Evolutionary conservation across 192 early-diverging fungal genomes (phyloP), one percentile per base, ranked within the genome.

Genomic region (Entomortierella beljakovae): DNA sequence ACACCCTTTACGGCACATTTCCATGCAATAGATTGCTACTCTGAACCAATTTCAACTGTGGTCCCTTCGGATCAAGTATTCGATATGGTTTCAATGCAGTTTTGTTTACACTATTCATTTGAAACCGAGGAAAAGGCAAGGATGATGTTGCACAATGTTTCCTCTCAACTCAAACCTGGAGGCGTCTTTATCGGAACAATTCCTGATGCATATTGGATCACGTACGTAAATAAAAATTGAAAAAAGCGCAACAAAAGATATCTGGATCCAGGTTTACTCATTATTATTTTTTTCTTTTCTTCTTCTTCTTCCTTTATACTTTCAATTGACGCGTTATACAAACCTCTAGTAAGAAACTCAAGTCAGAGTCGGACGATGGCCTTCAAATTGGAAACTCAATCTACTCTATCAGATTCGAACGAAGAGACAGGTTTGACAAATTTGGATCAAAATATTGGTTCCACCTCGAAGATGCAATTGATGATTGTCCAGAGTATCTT

Each of bases 41-140:
- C 80, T 11, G 86, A 88, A 57, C 71, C 87, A 2, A 81, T 90
- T 62, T 88, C 87, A 32, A 88, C 87, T 1, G 51, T 86, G 16
- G 80, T 86, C 38, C 81, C 89, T 3, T 61, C 77, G 3, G 76
- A 90, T 38, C 64, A 82, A 34, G 61, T 66, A 22, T 94, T 95
- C 55, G 93, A 98, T 71, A 84, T 96, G 29, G 94, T 97, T n/a
- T 95, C 92, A 42, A 92, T 94, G 80, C 98, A 99, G 70, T 99
- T 99, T 77, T 97, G 95, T 68, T 77, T 98, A 51, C 98, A 98
- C 81, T 99, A 99, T 81, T 92, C 95, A 0, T 98, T 97, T 68
- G 94, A 95, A 62, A 85, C 88, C 4, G 96, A 98, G 81, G 51
- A 68, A 23, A 95, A 92, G 71, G 96, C 91, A 0, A 82, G 92